Evolutionary conservation across 176 grass and related monocot genomes (phyloP).

Genomic region (Oryza glumipatula): DNA sequence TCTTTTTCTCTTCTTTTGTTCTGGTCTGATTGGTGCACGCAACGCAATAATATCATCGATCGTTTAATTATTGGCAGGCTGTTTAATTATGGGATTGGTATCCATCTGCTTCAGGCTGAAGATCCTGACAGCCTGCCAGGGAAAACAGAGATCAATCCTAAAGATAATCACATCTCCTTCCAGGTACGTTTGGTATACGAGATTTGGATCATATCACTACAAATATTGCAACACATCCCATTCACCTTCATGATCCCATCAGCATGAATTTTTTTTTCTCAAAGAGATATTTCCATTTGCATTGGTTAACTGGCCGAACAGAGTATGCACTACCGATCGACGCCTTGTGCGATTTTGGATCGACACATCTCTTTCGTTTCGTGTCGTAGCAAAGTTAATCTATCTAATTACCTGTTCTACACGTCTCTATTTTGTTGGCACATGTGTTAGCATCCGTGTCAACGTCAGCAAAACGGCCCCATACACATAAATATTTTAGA

Average conservation of each 20-base stretch:
- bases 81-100: conserved; percentile 90
- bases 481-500: background rate
- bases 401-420: background rate
- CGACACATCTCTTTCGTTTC: background rate
- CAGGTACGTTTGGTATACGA: conserved; percentile 45
- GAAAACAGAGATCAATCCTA: conserved; percentile 85
- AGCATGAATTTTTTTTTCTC: no score
- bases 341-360: no score
- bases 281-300: background rate
- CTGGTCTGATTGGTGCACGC: no score
- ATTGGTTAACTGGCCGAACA: background rate
- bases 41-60: background rate
- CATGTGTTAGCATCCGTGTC: background rate
- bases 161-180: conserved; percentile 96
- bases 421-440: background rate
- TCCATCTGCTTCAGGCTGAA: conserved; percentile 79
- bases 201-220: background rate
- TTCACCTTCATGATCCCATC: no score
- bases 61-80: conserved; percentile 34
- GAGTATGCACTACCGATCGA: background rate
- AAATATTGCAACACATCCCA: no score
- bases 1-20: no score
- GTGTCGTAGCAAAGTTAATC: background rate
- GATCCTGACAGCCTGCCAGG: conserved; percentile 54
- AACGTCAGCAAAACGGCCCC: background rate